Base-by-base conservation (phyloP, 2,329 filamentous ascomycete genomes). In the Fonsecaea pedrosoi region DNA sequence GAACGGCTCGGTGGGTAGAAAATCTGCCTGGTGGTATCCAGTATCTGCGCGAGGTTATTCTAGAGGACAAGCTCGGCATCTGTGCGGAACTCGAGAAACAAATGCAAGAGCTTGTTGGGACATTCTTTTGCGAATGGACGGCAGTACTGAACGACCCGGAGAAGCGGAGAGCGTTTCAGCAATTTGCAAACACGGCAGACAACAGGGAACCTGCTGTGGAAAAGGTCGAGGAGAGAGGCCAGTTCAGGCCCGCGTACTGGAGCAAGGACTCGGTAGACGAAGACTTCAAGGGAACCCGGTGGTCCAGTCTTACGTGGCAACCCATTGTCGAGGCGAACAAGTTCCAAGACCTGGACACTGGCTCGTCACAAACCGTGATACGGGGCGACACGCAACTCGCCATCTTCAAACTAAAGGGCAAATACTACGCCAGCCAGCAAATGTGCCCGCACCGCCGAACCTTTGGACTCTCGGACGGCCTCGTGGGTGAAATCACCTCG, bases 371-470 rank as follows among this genome's bases (percentile, higher is more conserved):
- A 4, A 89, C 89, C 37, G 83, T 97, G 78, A 95, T 96, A 82
- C 87, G 92, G 53, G 92, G 93, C 53, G 92, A 96, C 77, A 96
- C 92, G 0, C 93, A 97, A 78, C 85, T 97, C 1, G 92, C 93
- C 7, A 82, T 97, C 61, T 97, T 94, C 87, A 91, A 92, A 73
- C 86, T 96, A 69, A 86, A 87, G 62, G 92, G 92, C 21, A 86
- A 86, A 62, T 96, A 89, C 83, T 94, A 94, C 78, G 91, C 91
- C 66, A 91, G 90, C 13, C 93, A 97, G 80, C 92, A 97, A 76
- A 97, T 97, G 93, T 97, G 93, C 77, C 93, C 93, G 9, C 92
- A 96, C 81, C 95, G 94, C 80, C 89, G 92, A 10, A 89, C 92
- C 0, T 97, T 97, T 74, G 90, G 94, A n/a, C 86, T 97, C 32